Evolutionary conservation across 768 basidiomycete species (phyloP).

Genomic region (Boletus rubroflammeus): DNA sequence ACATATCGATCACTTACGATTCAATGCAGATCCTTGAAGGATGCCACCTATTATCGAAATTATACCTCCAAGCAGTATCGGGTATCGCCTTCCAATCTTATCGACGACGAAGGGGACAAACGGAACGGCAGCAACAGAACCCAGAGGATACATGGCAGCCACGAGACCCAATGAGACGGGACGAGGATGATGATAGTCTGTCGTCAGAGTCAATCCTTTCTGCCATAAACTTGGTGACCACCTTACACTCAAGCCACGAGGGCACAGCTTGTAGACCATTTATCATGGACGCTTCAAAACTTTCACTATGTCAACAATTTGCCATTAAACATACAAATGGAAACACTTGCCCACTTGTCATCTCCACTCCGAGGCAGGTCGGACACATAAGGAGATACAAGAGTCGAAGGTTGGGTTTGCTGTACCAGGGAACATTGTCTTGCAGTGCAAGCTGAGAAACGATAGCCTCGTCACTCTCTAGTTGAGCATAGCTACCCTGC

Average conservation of each 20-base stretch:
- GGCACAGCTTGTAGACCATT: constrained; percentile 59
- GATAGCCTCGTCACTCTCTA: constrained; percentile 1
- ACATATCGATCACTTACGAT: constrained; percentile 1
- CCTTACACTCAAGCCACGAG: constrained; percentile 53
- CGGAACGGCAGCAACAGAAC: constrained; percentile 51
- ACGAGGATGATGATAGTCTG: constrained; percentile 54
- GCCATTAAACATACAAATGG: background rate
- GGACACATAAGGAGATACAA: constrained; percentile 58
- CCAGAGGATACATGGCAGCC: constrained; percentile 57
- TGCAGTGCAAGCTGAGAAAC: constrained; percentile 27
- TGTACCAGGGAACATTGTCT: constrained; percentile 59
- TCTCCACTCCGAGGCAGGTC: constrained; percentile 20
- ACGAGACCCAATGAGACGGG: constrained; percentile 36
- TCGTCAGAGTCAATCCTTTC: background rate
- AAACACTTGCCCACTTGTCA: constrained; percentile 17
- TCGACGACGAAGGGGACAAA: constrained; percentile 22
- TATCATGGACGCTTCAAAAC: constrained; percentile 50
- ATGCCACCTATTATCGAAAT: constrained; percentile 10
- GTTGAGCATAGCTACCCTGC: background rate
- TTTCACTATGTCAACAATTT: constrained; percentile 1
- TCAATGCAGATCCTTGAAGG: constrained; percentile 15
- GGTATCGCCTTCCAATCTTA: constrained; percentile 11
- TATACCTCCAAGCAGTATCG: constrained; percentile 14
- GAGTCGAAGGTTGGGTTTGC: constrained; percentile 53
- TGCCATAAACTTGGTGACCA: background rate